Conservation (phyloP, 2,329 filamentous ascomycete species). For the Colletotrichum chrysophilum region DNA sequence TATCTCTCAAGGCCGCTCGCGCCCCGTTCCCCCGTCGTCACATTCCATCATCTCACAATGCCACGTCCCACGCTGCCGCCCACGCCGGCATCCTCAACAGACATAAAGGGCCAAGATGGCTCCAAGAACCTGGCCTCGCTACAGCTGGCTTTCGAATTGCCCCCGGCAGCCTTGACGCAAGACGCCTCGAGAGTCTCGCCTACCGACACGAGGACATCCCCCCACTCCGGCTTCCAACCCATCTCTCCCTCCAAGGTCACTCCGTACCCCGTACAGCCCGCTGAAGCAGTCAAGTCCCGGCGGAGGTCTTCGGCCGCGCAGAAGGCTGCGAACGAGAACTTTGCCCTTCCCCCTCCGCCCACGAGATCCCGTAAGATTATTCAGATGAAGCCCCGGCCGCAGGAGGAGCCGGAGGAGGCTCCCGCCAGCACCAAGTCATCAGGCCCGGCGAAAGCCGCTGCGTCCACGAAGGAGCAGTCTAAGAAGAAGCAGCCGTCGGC, state of each 20-base stretch:
- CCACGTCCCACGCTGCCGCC: slow-evolving; percentile 70
- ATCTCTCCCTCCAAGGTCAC: slow-evolving; percentile 27
- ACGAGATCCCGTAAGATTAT: slow-evolving; percentile 95
- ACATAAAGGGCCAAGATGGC: slow-evolving; percentile 76
- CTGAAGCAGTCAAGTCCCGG: slow-evolving; percentile 58
- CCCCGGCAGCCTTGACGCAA: slow-evolving; percentile 72
- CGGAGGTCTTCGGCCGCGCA: slow-evolving; percentile 54
- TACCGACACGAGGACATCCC: slow-evolving; percentile 36
- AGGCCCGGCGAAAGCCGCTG: slow-evolving; percentile 23
- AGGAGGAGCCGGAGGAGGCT: slow-evolving; percentile 39
- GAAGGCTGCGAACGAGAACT: slow-evolving; percentile 61
- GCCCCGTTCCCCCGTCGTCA: neutral
- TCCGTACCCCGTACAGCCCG: slow-evolving; percentile 51
- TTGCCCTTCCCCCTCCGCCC: slow-evolving; percentile 88
- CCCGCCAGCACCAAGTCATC: slow-evolving; percentile 16
- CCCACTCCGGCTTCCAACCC: slow-evolving; percentile 10
- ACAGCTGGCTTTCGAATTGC: slow-evolving; percentile 76
- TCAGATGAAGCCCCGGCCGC: slow-evolving; percentile 82
- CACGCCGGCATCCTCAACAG: slow-evolving; percentile 80
- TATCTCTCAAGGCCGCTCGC: neutral
- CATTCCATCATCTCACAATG: slow-evolving; percentile 51
- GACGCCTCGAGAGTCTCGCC: slow-evolving; percentile 53
- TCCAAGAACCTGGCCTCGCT: slow-evolving; percentile 63
- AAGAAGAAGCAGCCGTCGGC: slow-evolving; percentile 81
- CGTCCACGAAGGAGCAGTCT: slow-evolving; percentile 11